Percentiles rank a stretch among this genome's conserved stretches.
phyloP scores from a whole-genome alignment of 1,139 yeast species.

The Sugiyamaella neomexicana region DNA sequence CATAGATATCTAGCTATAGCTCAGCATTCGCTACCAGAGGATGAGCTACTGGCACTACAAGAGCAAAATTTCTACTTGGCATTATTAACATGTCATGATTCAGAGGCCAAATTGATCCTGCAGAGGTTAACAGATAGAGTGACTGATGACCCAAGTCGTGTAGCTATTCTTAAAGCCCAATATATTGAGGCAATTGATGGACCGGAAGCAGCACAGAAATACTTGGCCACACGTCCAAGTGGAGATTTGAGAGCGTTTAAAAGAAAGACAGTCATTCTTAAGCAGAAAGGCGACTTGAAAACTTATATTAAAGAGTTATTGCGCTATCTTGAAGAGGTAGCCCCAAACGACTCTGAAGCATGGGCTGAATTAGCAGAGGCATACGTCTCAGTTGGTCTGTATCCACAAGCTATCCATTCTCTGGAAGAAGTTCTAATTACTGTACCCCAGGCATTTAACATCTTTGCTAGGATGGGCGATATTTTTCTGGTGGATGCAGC shows the following conservation, averaged over 20 bases:
- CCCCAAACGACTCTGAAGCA: conserved; percentile 71
- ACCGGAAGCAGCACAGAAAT: conserved; percentile 46
- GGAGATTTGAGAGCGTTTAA: conserved; percentile 42
- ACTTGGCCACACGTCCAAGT: conserved; percentile 36
- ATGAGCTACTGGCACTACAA: conserved; percentile 58
- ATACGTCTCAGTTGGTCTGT: conserved; percentile 61
- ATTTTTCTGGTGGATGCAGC: conserved; percentile 36
- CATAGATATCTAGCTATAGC: conserved; percentile 39
- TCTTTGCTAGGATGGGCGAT: conserved; percentile 66
- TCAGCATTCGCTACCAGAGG: conserved; percentile 44
- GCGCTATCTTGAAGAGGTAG: conserved; percentile 52
- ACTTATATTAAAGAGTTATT: conserved; percentile 53
- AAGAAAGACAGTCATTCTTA: conserved; percentile 41
- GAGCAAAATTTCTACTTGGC: conserved; percentile 74
- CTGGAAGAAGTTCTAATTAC: conserved; percentile 67
- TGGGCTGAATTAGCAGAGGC: conserved; percentile 76
- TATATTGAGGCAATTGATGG: conserved; percentile 59
- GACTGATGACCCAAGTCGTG: conserved; percentile 53
- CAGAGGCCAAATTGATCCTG: conserved; percentile 65
- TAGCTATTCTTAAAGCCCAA: conserved; percentile 57
- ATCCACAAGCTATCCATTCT: conserved; percentile 64
- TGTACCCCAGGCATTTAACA: conserved; percentile 71
- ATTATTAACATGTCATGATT: conserved; percentile 63
- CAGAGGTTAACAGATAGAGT: conserved; percentile 68
- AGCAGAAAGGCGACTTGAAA: conserved; percentile 36